Evolutionary conservation across 2,329 filamentous ascomycete species (phyloP), one percentile per base, ranked within the genome.

Genomic region (Botryosphaeria dothidea): DNA sequence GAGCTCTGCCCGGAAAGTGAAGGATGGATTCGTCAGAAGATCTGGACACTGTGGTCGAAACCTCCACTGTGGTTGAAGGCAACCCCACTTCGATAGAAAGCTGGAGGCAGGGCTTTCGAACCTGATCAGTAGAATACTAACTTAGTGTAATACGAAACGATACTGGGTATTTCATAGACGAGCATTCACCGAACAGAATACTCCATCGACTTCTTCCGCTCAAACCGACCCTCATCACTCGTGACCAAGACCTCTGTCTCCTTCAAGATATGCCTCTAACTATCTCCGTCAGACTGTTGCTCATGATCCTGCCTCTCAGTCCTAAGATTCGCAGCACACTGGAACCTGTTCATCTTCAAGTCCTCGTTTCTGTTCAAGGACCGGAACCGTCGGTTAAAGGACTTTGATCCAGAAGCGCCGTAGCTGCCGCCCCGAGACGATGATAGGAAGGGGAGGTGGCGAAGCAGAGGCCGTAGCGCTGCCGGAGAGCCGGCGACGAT

Each of bases 401-500:
- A 29, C 29, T 19, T 17, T 27, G 25, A 17, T 9, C 17, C 27
- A 2, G 27, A 21, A 29, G 7, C 21, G 21, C 52, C 23, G 64
- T 66, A 15, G 65, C 74, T 57, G 65, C 67, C 65, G 36, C 57
- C 45, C 23, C 66, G 41, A 57, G 76, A 56, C 45, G 70, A 63
- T 7, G 72, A 68, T 38, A 75, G 65, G 60, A 71, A 70, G 61
- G 66, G 25, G 65, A 57, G 2, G 52, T 57, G n/a, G 15, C 7
- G 29, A 49, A 83, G 74, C 6, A 84, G 70, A 1, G 81, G 81
- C 0, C 82, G 80, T 1, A 83, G 75, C 4, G 80, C 78, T 7
- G 81, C 79, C 38, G 81, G 72, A 4, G 80, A 83, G 2, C 81
- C 82, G 11, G 83, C 81, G 7, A 81, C 76, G 68, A 85, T 82